These are phyloP conservation scores for Cercospora sojina DNA, from an alignment of 2,329 filamentous ascomycete species.

Conservation along the genomic window DNA sequence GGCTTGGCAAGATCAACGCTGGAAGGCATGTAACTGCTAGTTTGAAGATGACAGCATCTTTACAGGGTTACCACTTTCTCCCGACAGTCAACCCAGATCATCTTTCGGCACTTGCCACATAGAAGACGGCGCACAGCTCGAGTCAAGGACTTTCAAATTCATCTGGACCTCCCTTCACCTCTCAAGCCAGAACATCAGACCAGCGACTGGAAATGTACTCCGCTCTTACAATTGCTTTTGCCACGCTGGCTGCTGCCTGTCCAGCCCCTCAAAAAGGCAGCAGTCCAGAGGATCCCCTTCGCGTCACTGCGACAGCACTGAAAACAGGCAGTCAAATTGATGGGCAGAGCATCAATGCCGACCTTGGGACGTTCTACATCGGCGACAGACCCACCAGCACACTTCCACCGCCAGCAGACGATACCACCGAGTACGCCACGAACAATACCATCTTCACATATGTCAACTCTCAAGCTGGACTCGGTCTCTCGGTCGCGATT, in stretches of 20 bases:
- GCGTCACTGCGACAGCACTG: background rate
- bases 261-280: background rate
- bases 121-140: too few relatives aligned
- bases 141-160: background rate
- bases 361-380: background rate
- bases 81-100: too few relatives aligned
- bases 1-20: too few relatives aligned
- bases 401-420: background rate
- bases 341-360: background rate
- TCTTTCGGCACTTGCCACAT: too few relatives aligned
- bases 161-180: background rate
- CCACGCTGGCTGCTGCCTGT: background rate
- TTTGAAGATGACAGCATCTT: too few relatives aligned
- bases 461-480: background rate
- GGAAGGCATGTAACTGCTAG: too few relatives aligned
- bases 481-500: background rate
- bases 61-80: too few relatives aligned
- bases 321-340: background rate
- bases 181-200: background rate
- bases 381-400: background rate
- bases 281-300: background rate
- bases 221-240: background rate
- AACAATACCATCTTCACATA: background rate
- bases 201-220: background rate
- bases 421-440: background rate